phyloP scores from a whole-genome alignment of 202 grass and related monocot species.

The Schoenoplectus tabernaemontani region DNA sequence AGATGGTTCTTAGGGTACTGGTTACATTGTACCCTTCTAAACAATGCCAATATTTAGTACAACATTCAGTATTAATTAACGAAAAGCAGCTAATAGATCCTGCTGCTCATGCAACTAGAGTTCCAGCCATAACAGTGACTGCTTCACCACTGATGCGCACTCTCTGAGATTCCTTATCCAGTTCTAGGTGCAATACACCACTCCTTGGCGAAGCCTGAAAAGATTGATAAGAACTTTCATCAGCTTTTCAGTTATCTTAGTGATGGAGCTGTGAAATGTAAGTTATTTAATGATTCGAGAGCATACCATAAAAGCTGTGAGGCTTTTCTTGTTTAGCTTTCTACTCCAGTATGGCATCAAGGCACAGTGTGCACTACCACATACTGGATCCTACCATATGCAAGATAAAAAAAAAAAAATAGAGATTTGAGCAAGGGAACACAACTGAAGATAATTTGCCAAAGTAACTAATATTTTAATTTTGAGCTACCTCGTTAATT shows the following conservation, averaged over 20 bases:
- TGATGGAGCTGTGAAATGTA: background rate
- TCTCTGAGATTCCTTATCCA: conserved; percentile 31
- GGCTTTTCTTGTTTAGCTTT: conserved; percentile 54
- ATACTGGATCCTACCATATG: conserved; percentile 60
- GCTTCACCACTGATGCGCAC: conserved; percentile 67
- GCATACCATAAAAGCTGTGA: conserved; percentile 60
- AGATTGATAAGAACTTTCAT: background rate
- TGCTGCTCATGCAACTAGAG: conserved; percentile 41
- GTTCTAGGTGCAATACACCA: conserved; percentile 52
- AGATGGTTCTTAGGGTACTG: background rate
- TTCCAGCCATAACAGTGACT: conserved; percentile 56
- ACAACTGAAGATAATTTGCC: background rate
- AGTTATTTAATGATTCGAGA: background rate
- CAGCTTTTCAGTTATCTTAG: background rate
- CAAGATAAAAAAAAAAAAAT: background rate
- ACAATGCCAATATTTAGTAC: background rate
- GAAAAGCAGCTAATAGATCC: background rate
- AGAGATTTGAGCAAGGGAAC: background rate
- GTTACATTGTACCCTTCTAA: background rate
- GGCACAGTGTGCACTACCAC: conserved; percentile 63
- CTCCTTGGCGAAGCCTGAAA: conserved; percentile 65
- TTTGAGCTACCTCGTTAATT: conserved; percentile 50
- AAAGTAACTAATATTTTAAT: background rate
- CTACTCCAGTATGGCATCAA: conserved; percentile 64
- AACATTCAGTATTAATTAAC: background rate